Base-by-base conservation (phyloP, 768 basidiomycete species). In the Gymnopilus junonius region DNA sequence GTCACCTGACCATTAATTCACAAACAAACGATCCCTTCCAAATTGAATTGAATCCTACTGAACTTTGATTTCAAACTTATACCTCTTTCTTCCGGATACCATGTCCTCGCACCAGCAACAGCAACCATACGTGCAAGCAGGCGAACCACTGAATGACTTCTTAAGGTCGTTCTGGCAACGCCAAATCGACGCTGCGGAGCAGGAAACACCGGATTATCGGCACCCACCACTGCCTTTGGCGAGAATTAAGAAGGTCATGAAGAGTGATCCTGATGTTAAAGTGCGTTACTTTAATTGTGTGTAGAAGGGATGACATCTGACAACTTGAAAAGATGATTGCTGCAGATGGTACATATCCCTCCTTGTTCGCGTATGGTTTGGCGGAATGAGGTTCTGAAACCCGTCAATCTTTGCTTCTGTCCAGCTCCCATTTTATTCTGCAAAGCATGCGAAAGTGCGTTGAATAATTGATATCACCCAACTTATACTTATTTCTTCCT, bases 211-310 rank as follows among this genome's bases (percentile, higher is more conserved):
- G 25, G 95, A 96, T 76, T 93, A 92, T 67, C 81, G 91, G 57
- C 93, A 95, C 71, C 93, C 93, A 1, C 89, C 93, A 6, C 80
- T 99, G 11, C 97, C 97, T 3, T 80, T 99, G 31, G 97, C 97
- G 17, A 82, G 97, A 73, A 97, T 99, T 71, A 99, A 98, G 83
- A 99, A 98, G 76, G 97, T 98, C 61, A 97, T 98, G 94, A 98
- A 99, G 83, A 96, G 92, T 75, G 95, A 95, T 79, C 93, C 94
- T 3, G 94, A 96, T 69, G 94, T 98, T 66, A 95, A 95, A 86
- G 95, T 97, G 73, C 71, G 87, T 46, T 46, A 21, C 60, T 43
- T 20, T 32, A 14, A 45, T 55, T 23, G 3, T 27, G 32, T 53
- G 48, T 43, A 15, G 50, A 15, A 2, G 17, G 8, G 21, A n/a